Percentiles rank a stretch among this genome's conserved stretches.
These are phyloP conservation scores for Ogataea salicorniae DNA, from an alignment of 805 yeast species.

Conservation along the genomic window DNA sequence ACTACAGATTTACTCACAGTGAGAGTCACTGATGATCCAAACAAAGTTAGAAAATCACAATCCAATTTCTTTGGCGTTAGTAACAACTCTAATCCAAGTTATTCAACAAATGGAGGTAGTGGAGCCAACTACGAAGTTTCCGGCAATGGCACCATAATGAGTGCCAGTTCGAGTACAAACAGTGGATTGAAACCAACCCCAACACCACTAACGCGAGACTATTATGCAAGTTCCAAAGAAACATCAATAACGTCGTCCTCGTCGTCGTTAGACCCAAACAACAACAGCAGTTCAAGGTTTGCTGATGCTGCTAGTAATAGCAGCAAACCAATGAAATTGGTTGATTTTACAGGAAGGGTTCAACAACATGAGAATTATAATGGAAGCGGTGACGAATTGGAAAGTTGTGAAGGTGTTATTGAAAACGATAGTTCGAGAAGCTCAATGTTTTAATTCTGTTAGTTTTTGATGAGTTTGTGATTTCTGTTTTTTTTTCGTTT, in stretches of 20 bases:
- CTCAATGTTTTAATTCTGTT: slow-evolving; percentile 7
- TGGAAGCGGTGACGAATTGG: slow-evolving; percentile 24
- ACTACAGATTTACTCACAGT: slow-evolving; percentile 81
- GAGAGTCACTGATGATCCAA: slow-evolving; percentile 61
- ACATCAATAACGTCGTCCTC: not conserved
- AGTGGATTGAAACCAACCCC: not conserved
- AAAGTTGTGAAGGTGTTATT: slow-evolving; percentile 19
- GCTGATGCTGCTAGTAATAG: slow-evolving; percentile 10
- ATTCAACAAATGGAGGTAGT: slow-evolving; percentile 26
- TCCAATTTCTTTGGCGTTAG: slow-evolving; percentile 15
- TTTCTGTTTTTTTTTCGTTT: too few relatives aligned
- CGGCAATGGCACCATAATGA: not conserved
- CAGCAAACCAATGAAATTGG: slow-evolving; percentile 33
- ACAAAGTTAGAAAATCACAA: slow-evolving; percentile 34
- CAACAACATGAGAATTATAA: slow-evolving; percentile 39
- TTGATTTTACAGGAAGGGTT: slow-evolving; percentile 34
- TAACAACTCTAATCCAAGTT: slow-evolving; percentile 40
- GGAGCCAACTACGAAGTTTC: not conserved
- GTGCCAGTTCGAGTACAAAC: not conserved
- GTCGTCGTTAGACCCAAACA: slow-evolving; percentile 1
- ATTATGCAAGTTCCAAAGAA: slow-evolving; percentile 5
- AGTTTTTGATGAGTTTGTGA: too few relatives aligned
- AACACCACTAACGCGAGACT: slow-evolving; percentile 3
- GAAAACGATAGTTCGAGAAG: slow-evolving; percentile 14
- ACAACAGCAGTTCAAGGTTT: slow-evolving; percentile 2